Evolutionary conservation across 306 rosid genomes (phyloP), one percentile per base, ranked within the genome.

Genomic region (Argentina anserina): DNA sequence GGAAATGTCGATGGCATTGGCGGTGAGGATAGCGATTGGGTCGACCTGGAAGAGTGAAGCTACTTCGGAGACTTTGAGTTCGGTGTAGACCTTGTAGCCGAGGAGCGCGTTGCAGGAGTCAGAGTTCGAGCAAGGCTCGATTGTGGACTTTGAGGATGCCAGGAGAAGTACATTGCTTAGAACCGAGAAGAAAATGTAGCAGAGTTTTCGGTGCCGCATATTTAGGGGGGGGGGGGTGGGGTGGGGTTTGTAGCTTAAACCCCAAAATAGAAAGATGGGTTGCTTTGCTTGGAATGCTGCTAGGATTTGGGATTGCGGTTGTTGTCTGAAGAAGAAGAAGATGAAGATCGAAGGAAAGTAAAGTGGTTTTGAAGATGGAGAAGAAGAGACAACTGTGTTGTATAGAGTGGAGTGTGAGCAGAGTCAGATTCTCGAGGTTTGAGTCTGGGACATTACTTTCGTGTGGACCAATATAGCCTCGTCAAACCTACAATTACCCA

Each of bases 81-180:
- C 96, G 1, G 99, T 91, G 91, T 90, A 95, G 29, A 95, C 89
- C 0, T 90, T 95, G 93, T 95, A 95, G 18, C 97, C 99, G 4
- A 91, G 85, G 2, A 95, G 60, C 6, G 99, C 90, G 72, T 87
- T 90, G 85, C 99, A 95, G 0, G 89, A 83, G 72, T 95, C 93
- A 3, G 90, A 81, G 96, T 88, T 95, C 0, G 96, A 74, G 75
- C 99, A 95, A n/a, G 99, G 97, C 82, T 95, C 99, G 47, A 95
- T 95, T 10, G 97, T 95, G 52, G 99, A 95, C 80, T 95, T 95
- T 0, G 85, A 83, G 82, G 73, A 68, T 56, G 79, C 83, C 20
- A 14, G 62, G 23, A 15, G 64, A 56, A 75, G 73, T 74, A 69
- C 87, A 63, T 77, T 82, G 71, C 31, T 23, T 8, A 81, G 26